Base-by-base conservation (phyloP, 2,329 filamentous ascomycete genomes). In the Colletotrichum noveboracense region DNA sequence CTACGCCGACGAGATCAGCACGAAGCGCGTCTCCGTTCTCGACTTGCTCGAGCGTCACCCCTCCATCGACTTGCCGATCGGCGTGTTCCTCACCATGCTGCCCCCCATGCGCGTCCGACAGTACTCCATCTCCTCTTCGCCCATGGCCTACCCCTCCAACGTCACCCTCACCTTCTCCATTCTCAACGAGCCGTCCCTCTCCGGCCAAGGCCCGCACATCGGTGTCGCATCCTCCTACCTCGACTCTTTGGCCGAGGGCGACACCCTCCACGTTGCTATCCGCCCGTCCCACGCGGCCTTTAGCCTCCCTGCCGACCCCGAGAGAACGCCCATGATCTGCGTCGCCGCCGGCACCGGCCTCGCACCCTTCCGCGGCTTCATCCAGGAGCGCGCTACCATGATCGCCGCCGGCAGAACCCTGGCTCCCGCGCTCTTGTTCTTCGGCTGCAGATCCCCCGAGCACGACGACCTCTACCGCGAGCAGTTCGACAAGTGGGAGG, bases 101-200 rank as follows among this genome's bases (percentile, higher is more conserved):
- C 91, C 92, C 1, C 91, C 93, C 0, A 93, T 95, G 89, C 80
- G 84, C 3, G 78, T 82, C 7, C 80, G 84, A 5, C 84, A 85
- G 74, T 86, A 85, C 79, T 94, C 91, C 8, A 94, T 95, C 79
- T 94, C 93, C 0, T 94, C 93, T 0, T 94, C 93, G 0, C 92
- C 93, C 0, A 86, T 94, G 0, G 86, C 84, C 79, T 87, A 91
- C 77, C 86, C 89, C 0, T 84, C 82, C n/a, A 86, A 87, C 75
- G 90, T 89, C 58, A 91, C 91, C 0, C 86, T 95, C 36, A 94
- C 92, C 5, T 94, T 92, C 84, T 87, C 88, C 6, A 88, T 94
- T 2, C 86, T 93, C 70, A 87, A 90, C 65, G 85, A 86, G 4
- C 87, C 88, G 0, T 87, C 90, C 0, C 84, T 88, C 18, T 87